Conservation (phyloP, 345 rosid species). For the Citrus maxima region DNA sequence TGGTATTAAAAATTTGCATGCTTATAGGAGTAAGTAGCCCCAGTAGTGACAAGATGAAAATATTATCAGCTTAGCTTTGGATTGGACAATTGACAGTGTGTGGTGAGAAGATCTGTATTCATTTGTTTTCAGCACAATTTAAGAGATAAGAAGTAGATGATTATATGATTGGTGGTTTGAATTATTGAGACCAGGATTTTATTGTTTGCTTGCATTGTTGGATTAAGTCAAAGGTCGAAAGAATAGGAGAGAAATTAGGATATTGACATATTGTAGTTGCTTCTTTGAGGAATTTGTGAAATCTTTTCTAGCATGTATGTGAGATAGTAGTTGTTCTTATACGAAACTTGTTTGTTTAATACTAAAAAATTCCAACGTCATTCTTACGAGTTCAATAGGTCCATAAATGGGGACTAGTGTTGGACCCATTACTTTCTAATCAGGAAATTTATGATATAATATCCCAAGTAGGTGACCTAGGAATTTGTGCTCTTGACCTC, state of each 20-base stretch:
- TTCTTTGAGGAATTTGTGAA: background rate
- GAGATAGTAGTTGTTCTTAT: background rate
- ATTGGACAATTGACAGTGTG: background rate
- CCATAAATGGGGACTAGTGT: background rate
- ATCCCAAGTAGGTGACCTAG: background rate
- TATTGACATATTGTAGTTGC: background rate
- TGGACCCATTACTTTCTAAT: background rate
- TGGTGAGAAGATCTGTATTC: background rate
- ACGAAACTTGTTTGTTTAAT: background rate
- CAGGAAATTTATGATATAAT: background rate
- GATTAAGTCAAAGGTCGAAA: background rate
- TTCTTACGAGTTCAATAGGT: background rate
- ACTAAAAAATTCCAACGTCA: background rate
- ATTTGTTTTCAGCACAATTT: background rate
- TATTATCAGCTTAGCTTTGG: background rate
- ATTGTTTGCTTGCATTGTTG: background rate
- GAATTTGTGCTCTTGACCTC: background rate
- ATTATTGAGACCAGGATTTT: background rate
- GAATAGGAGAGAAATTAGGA: background rate
- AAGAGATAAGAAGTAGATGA: background rate
- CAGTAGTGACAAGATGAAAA: background rate
- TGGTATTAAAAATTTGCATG: background rate
- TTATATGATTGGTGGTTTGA: background rate
- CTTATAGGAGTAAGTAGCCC: background rate
- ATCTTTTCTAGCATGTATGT: background rate